These are phyloP conservation scores for Maudiozyma pseudohumilis DNA, from an alignment of 805 yeast genomes.

Conservation along the genomic window DNA sequence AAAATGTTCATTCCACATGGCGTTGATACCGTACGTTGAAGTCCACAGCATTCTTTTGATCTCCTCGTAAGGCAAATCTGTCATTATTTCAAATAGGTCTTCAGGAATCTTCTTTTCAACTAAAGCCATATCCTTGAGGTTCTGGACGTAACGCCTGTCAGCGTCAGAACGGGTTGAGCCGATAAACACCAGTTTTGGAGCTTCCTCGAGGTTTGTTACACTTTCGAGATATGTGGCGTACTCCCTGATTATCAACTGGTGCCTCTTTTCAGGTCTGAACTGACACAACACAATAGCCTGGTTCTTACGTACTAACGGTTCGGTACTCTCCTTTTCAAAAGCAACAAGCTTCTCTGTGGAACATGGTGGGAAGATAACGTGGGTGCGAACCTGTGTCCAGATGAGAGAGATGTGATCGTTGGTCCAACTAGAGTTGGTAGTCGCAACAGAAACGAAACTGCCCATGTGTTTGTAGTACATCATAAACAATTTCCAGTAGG, in stretches of 20 bases:
- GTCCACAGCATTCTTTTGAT: slow-evolving; percentile 44
- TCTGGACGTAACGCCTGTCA: slow-evolving; percentile 52
- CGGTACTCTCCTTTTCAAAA: slow-evolving; percentile 9
- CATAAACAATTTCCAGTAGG: slow-evolving; percentile 68
- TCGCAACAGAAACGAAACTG: slow-evolving; percentile 49
- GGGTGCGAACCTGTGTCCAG: slow-evolving; percentile 45
- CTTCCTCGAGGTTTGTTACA: slow-evolving; percentile 3
- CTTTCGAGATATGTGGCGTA: slow-evolving; percentile 44
- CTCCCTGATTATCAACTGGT: slow-evolving; percentile 54
- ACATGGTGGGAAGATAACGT: slow-evolving; percentile 80
- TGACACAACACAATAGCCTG: slow-evolving; percentile 56
- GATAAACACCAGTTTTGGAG: slow-evolving; percentile 57
- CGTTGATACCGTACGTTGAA: slow-evolving; percentile 73
- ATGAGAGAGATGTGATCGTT: slow-evolving; percentile 54
- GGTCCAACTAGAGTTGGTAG: slow-evolving; percentile 92
- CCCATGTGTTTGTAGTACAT: slow-evolving; percentile 58
- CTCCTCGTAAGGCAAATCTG: slow-evolving; percentile 63
- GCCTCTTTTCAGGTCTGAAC: slow-evolving; percentile 92
- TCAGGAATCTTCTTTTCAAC: slow-evolving; percentile 34
- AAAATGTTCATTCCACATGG: slow-evolving; percentile 99
- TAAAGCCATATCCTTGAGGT: slow-evolving; percentile 36
- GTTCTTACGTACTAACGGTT: slow-evolving; percentile 23
- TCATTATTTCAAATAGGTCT: slow-evolving; percentile 40
- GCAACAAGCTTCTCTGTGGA: slow-evolving; percentile 48
- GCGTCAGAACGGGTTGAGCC: slow-evolving; percentile 72